Conservation (phyloP, 108 stramenopile species). For the Parietichytrium sp. region DNA sequence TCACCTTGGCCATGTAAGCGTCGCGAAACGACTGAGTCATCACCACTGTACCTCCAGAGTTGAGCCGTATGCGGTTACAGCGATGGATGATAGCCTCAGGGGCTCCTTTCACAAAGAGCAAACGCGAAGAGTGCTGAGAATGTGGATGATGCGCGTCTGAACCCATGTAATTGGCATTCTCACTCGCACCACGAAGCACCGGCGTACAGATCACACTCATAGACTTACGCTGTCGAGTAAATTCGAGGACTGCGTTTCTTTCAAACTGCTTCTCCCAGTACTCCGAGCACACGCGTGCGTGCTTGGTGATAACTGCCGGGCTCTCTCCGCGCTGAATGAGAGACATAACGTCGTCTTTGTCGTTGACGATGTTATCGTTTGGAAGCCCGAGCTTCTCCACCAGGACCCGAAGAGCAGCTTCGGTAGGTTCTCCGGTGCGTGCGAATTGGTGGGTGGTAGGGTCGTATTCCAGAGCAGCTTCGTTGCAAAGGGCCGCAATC, state of each 20-base stretch:
- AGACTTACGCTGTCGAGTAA: constrained; percentile 60
- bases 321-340: constrained; percentile 38
- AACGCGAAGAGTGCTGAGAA: constrained; percentile 53
- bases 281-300: not conserved
- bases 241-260: constrained; percentile 87
- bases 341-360: not conserved
- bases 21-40: constrained; percentile 54
- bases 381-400: constrained; percentile 75
- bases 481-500: constrained; percentile 56
- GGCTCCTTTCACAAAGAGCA: constrained; percentile 91
- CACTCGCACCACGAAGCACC: constrained; percentile 44
- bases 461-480: constrained; percentile 52
- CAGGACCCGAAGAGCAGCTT: constrained; percentile 87
- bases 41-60: constrained; percentile 20
- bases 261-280: constrained; percentile 54
- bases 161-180: not conserved
- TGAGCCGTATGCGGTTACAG: constrained; percentile 78
- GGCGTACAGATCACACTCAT: constrained; percentile 56
- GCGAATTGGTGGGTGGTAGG: constrained; percentile 52
- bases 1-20: constrained; percentile 74
- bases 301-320: not conserved
- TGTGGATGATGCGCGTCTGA: too few species aligned
- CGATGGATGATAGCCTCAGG: constrained; percentile 85
- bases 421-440: constrained; percentile 92
- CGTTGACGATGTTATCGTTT: constrained; percentile 20